Evolutionary conservation across 192 early-diverging fungal genomes (phyloP), one percentile per base, ranked within the genome.

Genomic region (Backusella liffmaniae): DNA sequence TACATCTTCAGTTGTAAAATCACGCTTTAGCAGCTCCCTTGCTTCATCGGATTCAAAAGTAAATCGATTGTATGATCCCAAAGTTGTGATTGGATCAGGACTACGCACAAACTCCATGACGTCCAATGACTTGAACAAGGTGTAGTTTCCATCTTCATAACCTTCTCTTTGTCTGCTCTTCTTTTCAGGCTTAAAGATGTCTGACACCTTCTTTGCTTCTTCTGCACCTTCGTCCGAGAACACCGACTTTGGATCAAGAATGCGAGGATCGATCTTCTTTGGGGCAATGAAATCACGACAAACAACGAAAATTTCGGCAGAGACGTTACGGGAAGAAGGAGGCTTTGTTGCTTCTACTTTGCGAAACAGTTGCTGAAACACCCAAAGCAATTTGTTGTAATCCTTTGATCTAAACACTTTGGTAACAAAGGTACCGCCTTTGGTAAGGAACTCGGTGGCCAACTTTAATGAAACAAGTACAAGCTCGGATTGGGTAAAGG

Each of bases 321-420:
- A 99, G 12, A 99, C 98, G 69, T 95, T 96, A 87, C 98, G 90
- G 41, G 98, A 99, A 42, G 96, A 96, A 66, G 95, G 92, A 36
- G 98, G 98, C 82, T 99, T 99, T 35, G 98, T 99, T 1, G 98
- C 98, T 84, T 99, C 97, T 73, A 99, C 98, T 73, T 92, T 96
- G 59, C 87, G 85, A 85, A 99, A 99, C 44, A 99, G 83, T 84
- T 98, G 96, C 79, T 98, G 95, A 76, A 99, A 97, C 34, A 98
- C 96, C 97, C 97, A 99, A 72, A 99, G 90, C 42, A 99, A 87
- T 76, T 96, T 97, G 88, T 98, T 98, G 91, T 99, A 99, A 90
- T 99, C 98, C 86, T 97, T 96, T 76, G 96, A 98, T 73, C 98
- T 89, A 86, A 99, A 99, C 34, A 99, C 92, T 87, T 99, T 99